Conservation (phyloP, 371 early-diverging fungal species). For the Mucor saturninus region DNA sequence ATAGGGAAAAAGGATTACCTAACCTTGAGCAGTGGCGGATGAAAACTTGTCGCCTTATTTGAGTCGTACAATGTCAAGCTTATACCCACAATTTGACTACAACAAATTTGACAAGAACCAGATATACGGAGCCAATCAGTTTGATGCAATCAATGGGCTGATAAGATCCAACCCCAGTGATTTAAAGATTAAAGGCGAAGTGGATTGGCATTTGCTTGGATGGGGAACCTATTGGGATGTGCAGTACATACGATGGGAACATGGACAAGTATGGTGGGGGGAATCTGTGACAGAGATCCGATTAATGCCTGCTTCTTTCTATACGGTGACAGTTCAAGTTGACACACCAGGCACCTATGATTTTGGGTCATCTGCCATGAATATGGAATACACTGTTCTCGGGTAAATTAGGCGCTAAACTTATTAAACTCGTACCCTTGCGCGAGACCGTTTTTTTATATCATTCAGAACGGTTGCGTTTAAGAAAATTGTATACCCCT, state of each 20-base stretch:
- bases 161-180: conserved; percentile 32
- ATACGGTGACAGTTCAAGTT: conserved; percentile 23
- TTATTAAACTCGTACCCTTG: background rate
- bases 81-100: conserved; percentile 11
- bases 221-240: conserved; percentile 50
- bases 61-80: conserved; percentile 25
- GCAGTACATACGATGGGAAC: conserved; percentile 39
- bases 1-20: background rate
- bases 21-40: conserved; percentile 30
- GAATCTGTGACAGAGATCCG: conserved; percentile 26
- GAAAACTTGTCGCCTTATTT: conserved; percentile 49
- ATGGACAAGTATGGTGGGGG: conserved; percentile 17
- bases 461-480: background rate
- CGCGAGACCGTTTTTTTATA: background rate
- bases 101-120: background rate
- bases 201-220: conserved; percentile 46
- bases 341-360: background rate
- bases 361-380: conserved; percentile 11
- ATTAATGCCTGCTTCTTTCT: conserved; percentile 47
- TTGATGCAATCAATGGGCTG: conserved; percentile 44
- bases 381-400: conserved; percentile 17
- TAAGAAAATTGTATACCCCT: too few relatives aligned
- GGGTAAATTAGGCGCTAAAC: background rate
- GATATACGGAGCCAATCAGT: conserved; percentile 26
- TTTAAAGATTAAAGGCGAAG: conserved; percentile 21